These are phyloP conservation scores for Silene latifolia DNA, from an alignment of 148 eudicot genomes.

Conservation along the genomic window DNA sequence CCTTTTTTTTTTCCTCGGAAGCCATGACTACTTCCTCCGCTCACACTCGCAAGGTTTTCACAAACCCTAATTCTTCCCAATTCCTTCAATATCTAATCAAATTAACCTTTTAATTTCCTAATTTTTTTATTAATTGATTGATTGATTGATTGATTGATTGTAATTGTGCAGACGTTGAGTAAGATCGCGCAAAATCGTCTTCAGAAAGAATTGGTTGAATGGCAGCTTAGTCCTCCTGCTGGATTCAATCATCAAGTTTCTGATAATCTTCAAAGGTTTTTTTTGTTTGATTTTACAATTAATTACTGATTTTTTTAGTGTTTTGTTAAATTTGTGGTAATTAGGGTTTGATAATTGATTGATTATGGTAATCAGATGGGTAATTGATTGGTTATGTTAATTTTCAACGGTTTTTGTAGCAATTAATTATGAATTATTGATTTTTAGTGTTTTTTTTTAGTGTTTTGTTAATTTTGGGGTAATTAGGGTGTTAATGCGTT, in stretches of 20 bases:
- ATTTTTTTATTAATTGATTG: not conserved
- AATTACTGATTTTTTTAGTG: not conserved
- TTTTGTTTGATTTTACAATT: not conserved
- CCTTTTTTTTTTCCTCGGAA: not conserved
- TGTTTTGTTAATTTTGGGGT: not conserved
- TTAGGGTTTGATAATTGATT: not conserved
- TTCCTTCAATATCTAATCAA: not conserved
- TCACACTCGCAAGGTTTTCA: constrained; percentile 40
- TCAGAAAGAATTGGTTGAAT: constrained; percentile 48
- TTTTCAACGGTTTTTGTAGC: too few relatives aligned
- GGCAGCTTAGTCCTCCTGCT: constrained; percentile 50
- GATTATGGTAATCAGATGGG: constrained; percentile 27
- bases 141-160: not conserved
- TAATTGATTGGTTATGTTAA: constrained; percentile 13
- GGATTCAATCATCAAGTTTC: constrained; percentile 42
- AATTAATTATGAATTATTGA: too few relatives aligned
- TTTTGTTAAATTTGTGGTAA: not conserved
- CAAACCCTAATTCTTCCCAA: not conserved
- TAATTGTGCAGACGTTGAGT: constrained; percentile 35
- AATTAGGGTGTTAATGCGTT: not conserved
- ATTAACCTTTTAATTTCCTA: not conserved
- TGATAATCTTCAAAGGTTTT: constrained; percentile 56
- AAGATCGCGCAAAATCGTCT: constrained; percentile 52
- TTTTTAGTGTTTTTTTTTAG: too few relatives aligned
- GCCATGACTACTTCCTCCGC: constrained; percentile 40